Conservation (phyloP, 768 basidiomycete species). For the Pisolithus marmoratus region DNA sequence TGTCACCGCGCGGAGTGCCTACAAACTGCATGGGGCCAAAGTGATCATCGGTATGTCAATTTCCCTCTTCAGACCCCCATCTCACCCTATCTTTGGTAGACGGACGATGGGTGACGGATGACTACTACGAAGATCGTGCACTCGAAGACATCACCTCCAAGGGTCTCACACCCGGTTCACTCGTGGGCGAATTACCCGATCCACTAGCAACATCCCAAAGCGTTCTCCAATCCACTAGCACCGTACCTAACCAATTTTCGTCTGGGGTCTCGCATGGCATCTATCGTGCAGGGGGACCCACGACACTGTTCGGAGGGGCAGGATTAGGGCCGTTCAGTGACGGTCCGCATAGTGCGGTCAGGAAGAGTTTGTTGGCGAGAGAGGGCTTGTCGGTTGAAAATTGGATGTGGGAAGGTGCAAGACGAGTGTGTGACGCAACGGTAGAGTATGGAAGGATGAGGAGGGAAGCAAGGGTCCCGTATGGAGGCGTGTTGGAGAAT, state of each 20-base stretch:
- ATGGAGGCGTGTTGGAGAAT: constrained; percentile 40
- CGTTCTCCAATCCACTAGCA: constrained; percentile 33
- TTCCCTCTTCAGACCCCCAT: background rate
- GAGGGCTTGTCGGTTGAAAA: constrained; percentile 84
- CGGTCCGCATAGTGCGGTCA: constrained; percentile 77
- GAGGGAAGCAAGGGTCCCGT: constrained; percentile 45
- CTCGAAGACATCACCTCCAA: constrained; percentile 72
- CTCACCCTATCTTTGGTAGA: constrained; percentile 39
- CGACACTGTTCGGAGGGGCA: constrained; percentile 81
- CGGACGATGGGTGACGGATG: constrained; percentile 89
- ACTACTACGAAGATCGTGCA: constrained; percentile 90
- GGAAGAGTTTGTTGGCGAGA: constrained; percentile 71
- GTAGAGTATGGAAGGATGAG: constrained; percentile 59
- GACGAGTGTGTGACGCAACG: constrained; percentile 56
- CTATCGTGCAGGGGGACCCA: constrained; percentile 88
- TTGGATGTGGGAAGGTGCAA: constrained; percentile 85
- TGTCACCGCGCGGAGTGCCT: constrained; percentile 87
- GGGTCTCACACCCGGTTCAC: constrained; percentile 77
- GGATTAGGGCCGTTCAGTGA: constrained; percentile 89
- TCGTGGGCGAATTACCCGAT: constrained; percentile 78
- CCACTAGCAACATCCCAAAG: constrained; percentile 49
- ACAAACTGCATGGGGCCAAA: constrained; percentile 90
- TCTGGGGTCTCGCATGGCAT: constrained; percentile 57
- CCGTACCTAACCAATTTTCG: constrained; percentile 21
- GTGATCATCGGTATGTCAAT: constrained; percentile 68